Base-by-base conservation (phyloP, 176 grass and related monocot species). In the Carex myosuroides region DNA sequence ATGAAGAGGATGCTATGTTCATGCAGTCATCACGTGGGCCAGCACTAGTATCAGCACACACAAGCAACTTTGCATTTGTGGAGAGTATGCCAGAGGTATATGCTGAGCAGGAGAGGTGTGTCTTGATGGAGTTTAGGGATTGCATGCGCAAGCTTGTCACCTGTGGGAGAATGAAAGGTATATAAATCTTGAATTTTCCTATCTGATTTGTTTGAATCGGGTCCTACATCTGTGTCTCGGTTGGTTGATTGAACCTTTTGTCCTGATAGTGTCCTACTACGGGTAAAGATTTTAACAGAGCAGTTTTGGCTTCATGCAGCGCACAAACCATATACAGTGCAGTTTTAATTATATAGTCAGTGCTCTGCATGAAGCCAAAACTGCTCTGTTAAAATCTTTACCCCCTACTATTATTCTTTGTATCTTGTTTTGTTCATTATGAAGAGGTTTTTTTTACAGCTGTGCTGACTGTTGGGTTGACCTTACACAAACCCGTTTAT, bases 111-210 rank as follows among this genome's bases (percentile, higher is more conserved):
- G 96, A 99, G 85, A 93, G 85, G 81, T 64, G 81, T 73, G 90
- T 99, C 70, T 79, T 99, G 84, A 94, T 74, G 14, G 90, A 94
- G 84, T 93, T 99, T 62, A 88, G 93, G 46, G 93, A 95, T 30
- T 93, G 81, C 79, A 85, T 99, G 55, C 86, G 85, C 30, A 99
- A 94, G 62, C 78, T 99, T 83, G 91, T 94, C 54, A 87, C 73
- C 18, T 85, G 54, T 18, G 96, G 88, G 69, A 88, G 84, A 91
- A 93, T 90, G 65, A 99, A 99, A 99, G 96, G 96, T 99, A 89
- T 79, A 24, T 81, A 44, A 81, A 81, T 20, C 17, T 81, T 26
- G 30, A 42, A 58, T 5, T 58, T 81, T 37, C 56, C 54, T 42
- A 5, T 81, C 57, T 81, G 56, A 79, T 52, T 78, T 60, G 24